Base-by-base conservation (phyloP, 2,329 filamentous ascomycete genomes). In the Nannizziopsis barbatae region DNA sequence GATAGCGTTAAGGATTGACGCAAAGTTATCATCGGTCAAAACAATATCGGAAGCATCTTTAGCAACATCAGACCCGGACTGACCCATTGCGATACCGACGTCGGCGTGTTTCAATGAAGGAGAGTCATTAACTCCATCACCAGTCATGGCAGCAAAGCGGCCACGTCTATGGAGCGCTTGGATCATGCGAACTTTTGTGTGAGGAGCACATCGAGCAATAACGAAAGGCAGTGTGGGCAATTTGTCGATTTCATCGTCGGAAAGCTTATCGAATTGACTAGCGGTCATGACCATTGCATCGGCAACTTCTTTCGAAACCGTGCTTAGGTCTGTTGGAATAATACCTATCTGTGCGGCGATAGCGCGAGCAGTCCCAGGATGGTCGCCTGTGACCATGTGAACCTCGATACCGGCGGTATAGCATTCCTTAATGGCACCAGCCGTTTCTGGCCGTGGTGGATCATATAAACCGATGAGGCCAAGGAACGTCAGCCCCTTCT, bases 401-500 rank as follows among this genome's bases (percentile, higher is more conserved):
- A 89, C 84, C 53, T 75, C 76, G 62, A 89, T 87, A 43, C 85
- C 84, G 20, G 85, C 85, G 40, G 74, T 74, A 47, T 83, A 77
- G 58, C 83, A 87, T 59, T 83, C 76, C 17, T 71, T 71, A 50
- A 89, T 85, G 5, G 84, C 81, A 1, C 73, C 75, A 17, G 81
- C 84, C 0, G 87, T 88, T 67, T 93, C 87, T 1, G 80, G 77
- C 1, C 87, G 84, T 48, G 86, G 87, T 2, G 87, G 87, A 56
- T 94, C 87, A 61, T 92, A 90, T 53, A 94, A 83, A 49, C 86
- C 87, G 42, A 84, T 81, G 8, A 95, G 75, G n/a, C 88, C 89
- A 11, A 86, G 76, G 52, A 93, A 84, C 2, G 74, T 75, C 30
- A 95, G 76, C 27, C 77, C 72, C 32, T 71, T 69, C 61, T 93